Base-by-base conservation (phyloP, 2,329 filamentous ascomycete genomes). In the Bretziella fagacearum region DNA sequence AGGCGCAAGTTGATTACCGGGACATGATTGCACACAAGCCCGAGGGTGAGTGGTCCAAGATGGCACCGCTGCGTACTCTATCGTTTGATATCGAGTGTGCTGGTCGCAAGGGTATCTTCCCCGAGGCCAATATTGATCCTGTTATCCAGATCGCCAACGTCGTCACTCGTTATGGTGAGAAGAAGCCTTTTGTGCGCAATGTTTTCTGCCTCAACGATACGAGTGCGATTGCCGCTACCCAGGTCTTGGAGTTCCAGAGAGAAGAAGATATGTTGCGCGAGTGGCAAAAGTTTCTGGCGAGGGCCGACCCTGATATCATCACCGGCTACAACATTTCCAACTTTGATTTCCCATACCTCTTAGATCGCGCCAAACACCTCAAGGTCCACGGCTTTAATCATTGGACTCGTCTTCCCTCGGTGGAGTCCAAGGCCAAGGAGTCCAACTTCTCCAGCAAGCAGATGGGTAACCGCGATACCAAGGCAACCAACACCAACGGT, bases 31-130 rank as follows among this genome's bases (percentile, higher is more conserved):
- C 91, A 7, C 89, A 96, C 61, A 77, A 83, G 42, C 78, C 87
- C 2, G 81, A 91, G 54, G 89, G 87, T 15, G 87, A 96, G 59
- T 98, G 89, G 86, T 84, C 85, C 23, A 98, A 95, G 64, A 95
- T 96, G 79, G 91, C 93, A 0, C 91, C 91, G 0, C 68, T 98
- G 3, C 79, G 91, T 52, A 81, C 94, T 40, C 65, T 98, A 39
- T 96, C 91, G 3, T 96, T 98, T 58, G 91, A 98, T 74, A 98
- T 98, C 55, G 91, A 98, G 63, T 98, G 91, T 62, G 91, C 91
- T 55, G 91, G 91, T 44, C 82, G 93, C 55, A 96, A 98, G 64
- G 91, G 91, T 54, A 82, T 98, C 58, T 98, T 98, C 57, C 91
- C 93, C 0, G 91, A 98, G 61, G 79, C 93, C 7, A 78, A 89